A percentile compares a stretch with the other conserved stretches of the same genome.
Evolutionary conservation across 1,284 basidiomycete species (phyloP).

Genomic region (Malassezia cuniculi): DNA sequence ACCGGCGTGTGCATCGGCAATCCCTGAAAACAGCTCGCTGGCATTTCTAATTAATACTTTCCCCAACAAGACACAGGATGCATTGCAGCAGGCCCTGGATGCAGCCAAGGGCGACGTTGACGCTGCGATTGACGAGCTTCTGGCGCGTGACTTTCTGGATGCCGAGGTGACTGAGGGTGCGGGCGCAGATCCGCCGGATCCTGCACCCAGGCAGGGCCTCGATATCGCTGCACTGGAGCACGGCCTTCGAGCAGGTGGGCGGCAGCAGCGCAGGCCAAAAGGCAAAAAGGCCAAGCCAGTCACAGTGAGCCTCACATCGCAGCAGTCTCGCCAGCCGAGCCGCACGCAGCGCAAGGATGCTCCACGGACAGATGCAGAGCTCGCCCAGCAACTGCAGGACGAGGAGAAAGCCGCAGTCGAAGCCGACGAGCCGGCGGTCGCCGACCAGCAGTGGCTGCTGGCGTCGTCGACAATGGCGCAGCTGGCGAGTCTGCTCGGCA

Average conservation of each 20-base stretch:
- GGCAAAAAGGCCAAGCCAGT: constrained; percentile 6
- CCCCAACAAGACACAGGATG: not conserved
- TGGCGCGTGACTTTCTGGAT: constrained; percentile 29
- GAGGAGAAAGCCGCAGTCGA: constrained; percentile 20
- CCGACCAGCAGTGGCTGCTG: constrained; percentile 39
- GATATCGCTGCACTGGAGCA: constrained; percentile 23
- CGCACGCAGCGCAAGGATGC: not conserved
- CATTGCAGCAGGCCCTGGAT: constrained; percentile 4
- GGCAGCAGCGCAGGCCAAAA: constrained; percentile 3
- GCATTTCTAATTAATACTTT: constrained; percentile 22
- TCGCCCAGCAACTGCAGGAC: constrained; percentile 26
- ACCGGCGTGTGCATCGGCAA: too few relatives aligned
- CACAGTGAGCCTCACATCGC: constrained; percentile 31
- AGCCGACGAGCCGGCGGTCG: constrained; percentile 18
- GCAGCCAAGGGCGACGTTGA: constrained; percentile 23
- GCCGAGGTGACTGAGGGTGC: constrained; percentile 16
- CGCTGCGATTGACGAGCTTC: constrained; percentile 24
- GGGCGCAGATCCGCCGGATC: not conserved
- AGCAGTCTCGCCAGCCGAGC: constrained; percentile 2
- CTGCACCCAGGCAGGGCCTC: constrained; percentile 10
- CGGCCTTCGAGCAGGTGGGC: constrained; percentile 7
- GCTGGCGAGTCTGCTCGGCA: constrained; percentile 25
- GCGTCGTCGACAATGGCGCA: constrained; percentile 37
- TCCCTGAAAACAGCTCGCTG: too few relatives aligned
- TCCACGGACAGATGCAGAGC: constrained; percentile 20